A percentile compares a stretch with the other conserved stretches of the same genome.
Evolutionary conservation across 2,329 filamentous ascomycete species (phyloP).

Genomic region (Talaromyces rugulosus): DNA sequence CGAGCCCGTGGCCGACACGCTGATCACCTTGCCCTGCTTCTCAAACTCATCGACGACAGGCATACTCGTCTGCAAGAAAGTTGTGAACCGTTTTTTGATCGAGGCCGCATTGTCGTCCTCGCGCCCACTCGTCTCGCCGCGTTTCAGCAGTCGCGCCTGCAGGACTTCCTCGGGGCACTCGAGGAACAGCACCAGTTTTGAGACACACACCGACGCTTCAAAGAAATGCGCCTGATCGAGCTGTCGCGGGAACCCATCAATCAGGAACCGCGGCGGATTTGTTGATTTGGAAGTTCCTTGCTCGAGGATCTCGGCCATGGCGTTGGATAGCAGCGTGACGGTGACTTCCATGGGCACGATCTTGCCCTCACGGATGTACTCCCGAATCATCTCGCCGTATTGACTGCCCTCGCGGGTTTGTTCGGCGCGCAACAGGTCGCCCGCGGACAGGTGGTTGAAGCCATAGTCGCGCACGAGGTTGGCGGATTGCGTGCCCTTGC

Average conservation of each 20-base stretch:
- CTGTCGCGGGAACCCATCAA: conserved; percentile 87
- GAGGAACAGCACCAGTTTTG: conserved; percentile 85
- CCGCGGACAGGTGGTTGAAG: conserved; percentile 90
- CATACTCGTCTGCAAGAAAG: conserved; percentile 95
- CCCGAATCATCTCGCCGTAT: conserved; percentile 88
- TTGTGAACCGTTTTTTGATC: conserved; percentile 93
- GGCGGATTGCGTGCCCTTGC: conserved; percentile 93
- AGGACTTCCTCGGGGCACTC: conserved; percentile 89
- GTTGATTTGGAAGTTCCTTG: conserved; percentile 34
- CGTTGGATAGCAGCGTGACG: conserved; percentile 86
- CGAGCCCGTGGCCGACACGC: conserved; percentile 65
- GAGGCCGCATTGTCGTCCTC: conserved; percentile 92
- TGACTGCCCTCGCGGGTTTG: conserved; percentile 80
- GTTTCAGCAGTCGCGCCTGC: conserved; percentile 75
- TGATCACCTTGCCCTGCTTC: conserved; percentile 71
- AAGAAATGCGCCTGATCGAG: conserved; percentile 96
- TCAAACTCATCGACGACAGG: conserved; percentile 87
- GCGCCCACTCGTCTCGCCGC: conserved; percentile 88
- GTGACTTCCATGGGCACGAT: conserved; percentile 99
- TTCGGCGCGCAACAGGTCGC: conserved; percentile 89
- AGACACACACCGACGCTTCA: conserved; percentile 80
- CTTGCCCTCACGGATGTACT: conserved; percentile 87
- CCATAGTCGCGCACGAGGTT: conserved; percentile 82
- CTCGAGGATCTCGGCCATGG: conserved; percentile 70
- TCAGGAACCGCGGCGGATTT: conserved; percentile 66